Conservation (phyloP, 1,284 basidiomycete genomes). For the Ustilago hordei region DNA sequence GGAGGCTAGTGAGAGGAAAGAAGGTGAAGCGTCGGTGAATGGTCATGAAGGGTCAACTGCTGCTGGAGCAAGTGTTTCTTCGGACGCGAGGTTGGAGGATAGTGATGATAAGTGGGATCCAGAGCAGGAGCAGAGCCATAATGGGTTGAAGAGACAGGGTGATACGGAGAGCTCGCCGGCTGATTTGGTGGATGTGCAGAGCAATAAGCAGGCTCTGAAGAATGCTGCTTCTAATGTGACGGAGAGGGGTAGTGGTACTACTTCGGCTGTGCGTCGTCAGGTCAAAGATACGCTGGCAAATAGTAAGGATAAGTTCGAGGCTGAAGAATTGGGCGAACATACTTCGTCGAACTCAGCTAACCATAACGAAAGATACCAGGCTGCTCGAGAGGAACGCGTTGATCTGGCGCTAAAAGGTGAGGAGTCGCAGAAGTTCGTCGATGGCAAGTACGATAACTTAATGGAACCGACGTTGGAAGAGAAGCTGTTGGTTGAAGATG, state of each 20-base stretch:
- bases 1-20: conserved; percentile 70
- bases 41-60: conserved; percentile 4
- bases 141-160: conserved; percentile 25
- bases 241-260: conserved; percentile 24
- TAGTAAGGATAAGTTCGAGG: conserved; percentile 28
- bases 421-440: conserved; percentile 36
- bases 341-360: conserved; percentile 18
- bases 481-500: conserved; percentile 39
- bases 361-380: conserved; percentile 40
- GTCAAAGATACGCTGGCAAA: conserved; percentile 36
- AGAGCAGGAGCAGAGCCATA: conserved; percentile 77
- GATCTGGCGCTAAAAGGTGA: conserved; percentile 29
- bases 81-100: conserved; percentile 28
- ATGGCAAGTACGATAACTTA: conserved; percentile 47
- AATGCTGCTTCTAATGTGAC: conserved; percentile 17
- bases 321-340: conserved; percentile 2
- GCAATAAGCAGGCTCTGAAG: conserved; percentile 22
- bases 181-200: conserved; percentile 30
- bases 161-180: conserved; percentile 10
- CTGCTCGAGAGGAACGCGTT: conserved; percentile 37
- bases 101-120: conserved; percentile 78
- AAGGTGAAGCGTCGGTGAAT: conserved; percentile 4
- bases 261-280: conserved; percentile 25
- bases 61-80: conserved; percentile 10
- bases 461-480: conserved; percentile 54